Evolutionary conservation across 2,329 filamentous ascomycete genomes (phyloP), one percentile per base, ranked within the genome.

Genomic region (Cyclaneusma minus): DNA sequence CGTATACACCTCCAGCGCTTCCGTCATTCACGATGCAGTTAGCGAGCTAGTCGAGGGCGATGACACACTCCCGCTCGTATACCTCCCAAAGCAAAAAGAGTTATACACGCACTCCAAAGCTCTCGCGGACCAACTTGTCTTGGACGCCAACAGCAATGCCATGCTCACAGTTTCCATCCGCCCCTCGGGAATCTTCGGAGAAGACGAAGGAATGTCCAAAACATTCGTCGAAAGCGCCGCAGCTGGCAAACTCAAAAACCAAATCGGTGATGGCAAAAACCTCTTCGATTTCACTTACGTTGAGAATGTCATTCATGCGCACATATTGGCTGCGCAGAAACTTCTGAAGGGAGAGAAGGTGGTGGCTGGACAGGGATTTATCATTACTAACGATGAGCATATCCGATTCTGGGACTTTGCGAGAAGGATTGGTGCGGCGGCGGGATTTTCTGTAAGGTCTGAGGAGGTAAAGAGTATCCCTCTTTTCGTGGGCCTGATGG

Each of bases 391-490:
- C 51, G 80, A 83, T 51, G 62, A 70, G 38, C 84, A 83, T 9
- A 62, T 87, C 16, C 84, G 84, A 49, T 87, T 91, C 50, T 87
- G 85, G 70, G 82, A 89, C 49, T 77, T 89, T 45, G 69, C 77
- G 34, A 65, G 79, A 21, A 69, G 72, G 13, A 64, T 91, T 26
- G 92, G 80, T 79, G 53, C 52, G 33, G 61, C 60, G 19, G 64
- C 64, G 7, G 68, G 68, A n/a, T 21, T 19, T 24, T 18, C 22
- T 2, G 19, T 29, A 5, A n/a, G n/a, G n/a, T n/a, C n/a, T n/a
- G 24, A 26, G 13, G 28, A 30, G 6, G 22, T 32, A n/a, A 24
- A 16, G 18, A 17, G 25, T 14, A 16, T 34, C 22, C 29, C 29
- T 10, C 13, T 2, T 4, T 28, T 19, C 25, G 3, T 29, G 2